Evolutionary conservation across 148 eudicot genomes (phyloP), one percentile per base, ranked within the genome.

Genomic region (Cornus florida): DNA sequence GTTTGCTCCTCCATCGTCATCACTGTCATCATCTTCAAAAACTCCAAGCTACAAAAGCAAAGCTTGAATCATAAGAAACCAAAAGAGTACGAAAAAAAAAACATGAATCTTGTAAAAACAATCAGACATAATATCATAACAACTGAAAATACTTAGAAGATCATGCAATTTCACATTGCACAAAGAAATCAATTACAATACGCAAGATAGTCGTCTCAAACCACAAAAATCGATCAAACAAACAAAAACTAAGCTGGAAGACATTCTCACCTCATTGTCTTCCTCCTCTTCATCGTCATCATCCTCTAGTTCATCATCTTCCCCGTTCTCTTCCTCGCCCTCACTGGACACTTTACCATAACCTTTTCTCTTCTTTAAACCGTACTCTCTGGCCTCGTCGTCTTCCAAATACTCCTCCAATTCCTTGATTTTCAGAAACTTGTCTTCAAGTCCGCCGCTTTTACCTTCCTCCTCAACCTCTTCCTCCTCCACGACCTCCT

Each of bases 361-460:
- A 17, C 80, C 82, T 57, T 77, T 53, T 19, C 71, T 80, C 67
- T 82, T 84, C 73, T 82, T 84, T 32, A 81, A 24, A 8, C 91
- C 97, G 48, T 90, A 93, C 75, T 93, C 99, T 50, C 80, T 84
- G 0, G 83, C 88, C 84, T 95, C 99, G 22, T 87, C 97, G 7
- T 81, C 88, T 33, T 78, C 86, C 77, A 93, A 71, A 86, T 85
- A 91, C 80, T 88, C 87, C 84, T 93, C 91, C 89, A 95, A 82
- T 31, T 95, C 97, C 83, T 89, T 89, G 64, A 93, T 87, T 86
- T 92, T 95, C 82, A 95, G 83, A 83, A 95, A 95, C 70, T 75
- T 84, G 76, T 95, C 99, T 74, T 93, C 99, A 22, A 93, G 89
- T 75, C 88, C 96, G n/a, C 80, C 83, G 13, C 32, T 88, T 28